A percentile compares a stretch with the other conserved stretches of the same genome.
These are phyloP conservation scores for Hymenoscyphus infarciens DNA, from an alignment of 2,329 filamentous ascomycete species.

Conservation along the genomic window DNA sequence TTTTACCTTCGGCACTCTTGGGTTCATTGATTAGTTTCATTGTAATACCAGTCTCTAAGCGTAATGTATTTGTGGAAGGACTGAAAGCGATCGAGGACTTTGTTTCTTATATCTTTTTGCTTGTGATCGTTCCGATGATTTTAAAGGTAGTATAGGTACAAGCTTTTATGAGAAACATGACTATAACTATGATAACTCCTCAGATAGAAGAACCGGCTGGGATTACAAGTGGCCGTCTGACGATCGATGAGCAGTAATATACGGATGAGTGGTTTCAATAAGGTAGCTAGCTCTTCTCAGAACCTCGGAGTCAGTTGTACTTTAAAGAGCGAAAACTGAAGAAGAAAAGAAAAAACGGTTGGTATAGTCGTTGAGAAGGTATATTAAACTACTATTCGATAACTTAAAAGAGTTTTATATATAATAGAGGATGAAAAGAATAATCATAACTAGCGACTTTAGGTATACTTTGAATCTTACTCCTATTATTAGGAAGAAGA, in stretches of 20 bases:
- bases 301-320: too few species aligned
- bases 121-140: conserved; percentile 1
- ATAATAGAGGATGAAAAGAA: too few species aligned
- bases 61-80: conserved; percentile 2
- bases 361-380: too few species aligned
- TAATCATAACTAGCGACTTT: too few species aligned
- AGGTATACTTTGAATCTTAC: too few species aligned
- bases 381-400: too few species aligned
- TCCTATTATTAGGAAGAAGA: too few species aligned
- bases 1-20: neutral
- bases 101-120: neutral
- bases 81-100: neutral
- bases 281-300: too few species aligned
- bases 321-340: too few species aligned
- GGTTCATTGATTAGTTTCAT: conserved; percentile 9
- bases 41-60: conserved; percentile 9
- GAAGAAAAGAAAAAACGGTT: too few species aligned
- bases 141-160: neutral
- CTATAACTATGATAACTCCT: neutral
- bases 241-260: neutral
- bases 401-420: too few species aligned
- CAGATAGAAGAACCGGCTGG: neutral
- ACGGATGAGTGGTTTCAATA: too few species aligned
- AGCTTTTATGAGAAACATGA: conserved; percentile 1
- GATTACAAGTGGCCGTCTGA: neutral